phyloP scores from a whole-genome alignment of 768 basidiomycete species.

The Daedalea quercina region DNA sequence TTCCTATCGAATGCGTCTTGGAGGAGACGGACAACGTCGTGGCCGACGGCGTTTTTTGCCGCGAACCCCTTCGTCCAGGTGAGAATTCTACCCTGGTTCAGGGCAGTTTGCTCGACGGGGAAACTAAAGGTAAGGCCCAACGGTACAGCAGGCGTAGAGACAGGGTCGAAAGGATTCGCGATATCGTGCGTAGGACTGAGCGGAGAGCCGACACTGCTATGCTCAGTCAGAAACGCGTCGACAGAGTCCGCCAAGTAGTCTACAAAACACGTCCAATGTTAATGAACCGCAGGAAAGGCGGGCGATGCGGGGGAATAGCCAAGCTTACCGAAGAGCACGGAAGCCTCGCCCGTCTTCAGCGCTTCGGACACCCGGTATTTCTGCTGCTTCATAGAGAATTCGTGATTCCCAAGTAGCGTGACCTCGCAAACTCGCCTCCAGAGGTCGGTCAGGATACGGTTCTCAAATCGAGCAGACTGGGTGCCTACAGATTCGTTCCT shows the following conservation, averaged over 20 bases:
- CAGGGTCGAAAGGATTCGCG: conserved; percentile 15
- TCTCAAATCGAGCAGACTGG: not conserved
- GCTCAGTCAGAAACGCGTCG: conserved; percentile 83
- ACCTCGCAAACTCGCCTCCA: conserved; percentile 92
- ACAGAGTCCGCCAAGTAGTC: conserved; percentile 98
- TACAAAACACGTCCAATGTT: conserved; percentile 22
- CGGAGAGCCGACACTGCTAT: conserved; percentile 7
- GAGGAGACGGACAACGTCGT: conserved; percentile 83
- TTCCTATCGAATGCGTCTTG: conserved; percentile 92
- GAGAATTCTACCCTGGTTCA: conserved; percentile 83
- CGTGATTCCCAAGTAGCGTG: conserved; percentile 80
- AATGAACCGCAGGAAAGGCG: not conserved
- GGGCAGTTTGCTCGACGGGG: conserved; percentile 94
- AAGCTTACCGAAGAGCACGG: conserved; percentile 70
- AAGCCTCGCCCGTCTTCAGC: conserved; percentile 89
- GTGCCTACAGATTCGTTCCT: conserved; percentile 89
- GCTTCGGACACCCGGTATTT: conserved; percentile 95
- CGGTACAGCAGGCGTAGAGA: conserved; percentile 29
- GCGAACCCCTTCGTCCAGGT: conserved; percentile 96
- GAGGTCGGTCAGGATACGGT: conserved; percentile 6
- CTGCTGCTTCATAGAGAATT: conserved; percentile 87
- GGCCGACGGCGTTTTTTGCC: conserved; percentile 84
- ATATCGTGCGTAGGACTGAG: conserved; percentile 12
- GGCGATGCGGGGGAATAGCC: not conserved
- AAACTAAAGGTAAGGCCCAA: conserved; percentile 97